phyloP scores from a whole-genome alignment of 345 rosid genomes.

The Rhodamnia rubescens region DNA sequence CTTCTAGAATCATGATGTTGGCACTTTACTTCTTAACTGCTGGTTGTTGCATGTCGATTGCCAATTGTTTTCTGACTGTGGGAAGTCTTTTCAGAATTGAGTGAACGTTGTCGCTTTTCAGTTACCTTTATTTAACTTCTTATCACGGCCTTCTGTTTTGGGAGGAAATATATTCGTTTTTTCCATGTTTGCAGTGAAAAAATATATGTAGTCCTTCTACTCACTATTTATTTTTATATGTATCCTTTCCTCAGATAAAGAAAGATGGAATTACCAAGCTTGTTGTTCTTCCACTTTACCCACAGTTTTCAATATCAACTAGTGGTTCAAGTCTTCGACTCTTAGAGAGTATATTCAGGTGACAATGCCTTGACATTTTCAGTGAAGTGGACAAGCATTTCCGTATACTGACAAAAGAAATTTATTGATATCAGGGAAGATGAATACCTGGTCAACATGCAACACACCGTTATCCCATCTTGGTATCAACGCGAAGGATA shows the following conservation, averaged over 20 bases:
- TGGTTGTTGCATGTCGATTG: not conserved
- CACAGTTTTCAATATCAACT: conserved; percentile 96
- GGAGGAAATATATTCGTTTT: not conserved
- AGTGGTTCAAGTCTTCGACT: conserved; percentile 98
- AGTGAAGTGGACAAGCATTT: not conserved
- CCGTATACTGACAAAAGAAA: conserved; percentile 5
- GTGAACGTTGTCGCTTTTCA: not conserved
- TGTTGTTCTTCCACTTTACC: conserved; percentile 97
- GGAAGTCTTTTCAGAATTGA: not conserved
- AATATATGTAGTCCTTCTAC: not conserved
- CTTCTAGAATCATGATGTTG: not conserved
- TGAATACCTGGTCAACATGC: conserved; percentile 97
- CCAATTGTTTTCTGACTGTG: not conserved
- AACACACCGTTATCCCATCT: conserved; percentile 95
- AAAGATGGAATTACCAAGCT: conserved; percentile 85
- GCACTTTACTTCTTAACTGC: not conserved
- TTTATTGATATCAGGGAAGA: conserved; percentile 59
- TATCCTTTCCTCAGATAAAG: conserved; percentile 46
- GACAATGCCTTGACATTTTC: conserved; percentile 3
- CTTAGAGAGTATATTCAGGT: conserved; percentile 91
- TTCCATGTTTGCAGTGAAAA: not conserved
- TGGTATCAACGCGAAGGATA: conserved; percentile 99
- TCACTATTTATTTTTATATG: not conserved
- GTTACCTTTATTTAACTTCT: not conserved
- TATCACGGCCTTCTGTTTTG: not conserved